Conservation (phyloP, 2,329 filamentous ascomycete species). For the Exophiala sp. region DNA sequence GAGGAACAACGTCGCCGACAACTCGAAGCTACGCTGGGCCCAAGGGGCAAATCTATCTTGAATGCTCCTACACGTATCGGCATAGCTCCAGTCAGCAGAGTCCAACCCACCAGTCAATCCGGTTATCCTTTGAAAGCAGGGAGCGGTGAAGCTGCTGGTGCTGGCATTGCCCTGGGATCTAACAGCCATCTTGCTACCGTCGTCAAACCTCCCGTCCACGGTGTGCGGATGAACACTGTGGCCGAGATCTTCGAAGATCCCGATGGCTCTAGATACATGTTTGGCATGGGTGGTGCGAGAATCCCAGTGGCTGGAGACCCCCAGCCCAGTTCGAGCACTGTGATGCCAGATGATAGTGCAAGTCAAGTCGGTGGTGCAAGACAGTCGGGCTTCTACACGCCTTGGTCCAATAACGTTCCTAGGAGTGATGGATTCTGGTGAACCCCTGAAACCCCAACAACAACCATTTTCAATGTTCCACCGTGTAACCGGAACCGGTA, state of each 20-base stretch:
- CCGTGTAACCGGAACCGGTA: too few species aligned
- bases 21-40: constrained; percentile 5
- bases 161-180: neutral
- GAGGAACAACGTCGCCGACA: constrained; percentile 3
- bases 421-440: constrained; percentile 3
- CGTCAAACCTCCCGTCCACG: constrained; percentile 12
- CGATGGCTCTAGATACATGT: constrained; percentile 15
- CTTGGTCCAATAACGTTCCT: neutral
- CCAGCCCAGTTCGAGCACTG: constrained; percentile 1
- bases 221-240: constrained; percentile 19
- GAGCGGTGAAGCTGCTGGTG: neutral
- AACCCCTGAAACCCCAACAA: too few species aligned
- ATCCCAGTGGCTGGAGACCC: constrained; percentile 18
- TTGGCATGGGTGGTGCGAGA: constrained; percentile 23
- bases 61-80: constrained; percentile 1
- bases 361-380: constrained; percentile 22
- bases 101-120: neutral
- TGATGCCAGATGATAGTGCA: constrained; percentile 28
- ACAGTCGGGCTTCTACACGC: neutral
- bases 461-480: too few species aligned
- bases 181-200: neutral
- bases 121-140: constrained; percentile 1
- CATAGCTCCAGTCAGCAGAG: neutral
- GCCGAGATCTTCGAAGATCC: constrained; percentile 18
- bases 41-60: constrained; percentile 5